Percentiles rank a stretch among this genome's conserved stretches.
phyloP scores from a whole-genome alignment of 805 yeast genomes.

The Ogataea populi-albae region DNA sequence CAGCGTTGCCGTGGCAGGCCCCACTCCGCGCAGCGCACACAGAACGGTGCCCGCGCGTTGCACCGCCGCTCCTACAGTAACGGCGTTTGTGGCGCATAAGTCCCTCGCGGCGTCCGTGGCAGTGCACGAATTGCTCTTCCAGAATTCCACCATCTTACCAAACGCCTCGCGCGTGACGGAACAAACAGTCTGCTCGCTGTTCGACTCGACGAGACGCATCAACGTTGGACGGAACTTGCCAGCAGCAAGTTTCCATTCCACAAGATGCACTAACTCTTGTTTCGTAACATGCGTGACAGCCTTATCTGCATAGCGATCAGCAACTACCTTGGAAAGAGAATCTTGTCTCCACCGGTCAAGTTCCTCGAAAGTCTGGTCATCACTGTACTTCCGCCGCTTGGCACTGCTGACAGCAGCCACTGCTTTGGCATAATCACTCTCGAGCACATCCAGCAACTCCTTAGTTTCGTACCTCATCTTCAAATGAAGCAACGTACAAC shows the following conservation, averaged over 20 bases:
- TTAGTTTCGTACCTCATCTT: no score
- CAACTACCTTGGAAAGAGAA: conserved; percentile 31
- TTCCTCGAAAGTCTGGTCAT: conserved; percentile 29
- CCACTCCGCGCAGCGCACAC: conserved; percentile 43
- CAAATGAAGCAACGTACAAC: no score
- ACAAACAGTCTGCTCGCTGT: conserved; percentile 32
- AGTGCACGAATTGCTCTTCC: not conserved
- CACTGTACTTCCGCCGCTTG: conserved; percentile 14
- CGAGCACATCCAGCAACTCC: not conserved
- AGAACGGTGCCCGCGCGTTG: conserved; percentile 31
- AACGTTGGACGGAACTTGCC: conserved; percentile 46
- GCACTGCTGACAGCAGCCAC: conserved; percentile 23
- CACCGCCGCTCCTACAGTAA: conserved; percentile 16
- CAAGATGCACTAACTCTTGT: conserved; percentile 38
- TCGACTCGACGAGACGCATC: conserved; percentile 40
- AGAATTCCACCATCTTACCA: conserved; percentile 10
- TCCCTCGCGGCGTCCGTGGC: conserved; percentile 1
- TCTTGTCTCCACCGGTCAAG: conserved; percentile 39
- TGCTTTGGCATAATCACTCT: conserved; percentile 28
- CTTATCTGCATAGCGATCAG: conserved; percentile 23
- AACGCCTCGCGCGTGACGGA: conserved; percentile 32
- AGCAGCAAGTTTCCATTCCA: conserved; percentile 49
- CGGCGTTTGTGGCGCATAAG: no score
- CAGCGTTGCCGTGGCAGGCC: conserved; percentile 50
- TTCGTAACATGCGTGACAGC: conserved; percentile 27